phyloP scores from a whole-genome alignment of 768 basidiomycete species.

The Auricularia sp. region DNA sequence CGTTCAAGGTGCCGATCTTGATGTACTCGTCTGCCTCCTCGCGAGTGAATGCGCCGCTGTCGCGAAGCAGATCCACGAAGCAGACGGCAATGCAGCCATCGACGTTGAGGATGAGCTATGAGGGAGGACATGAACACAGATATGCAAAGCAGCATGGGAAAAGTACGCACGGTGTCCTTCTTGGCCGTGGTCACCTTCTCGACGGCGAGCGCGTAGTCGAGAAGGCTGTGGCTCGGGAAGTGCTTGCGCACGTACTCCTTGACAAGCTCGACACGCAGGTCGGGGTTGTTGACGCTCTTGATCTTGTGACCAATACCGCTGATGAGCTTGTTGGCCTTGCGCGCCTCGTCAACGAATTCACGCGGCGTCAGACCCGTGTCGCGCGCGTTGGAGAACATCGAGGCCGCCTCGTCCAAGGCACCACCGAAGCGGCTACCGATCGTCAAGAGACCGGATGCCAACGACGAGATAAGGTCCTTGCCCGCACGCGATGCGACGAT shows the following conservation, averaged over 20 bases:
- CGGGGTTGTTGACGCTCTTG: constrained; percentile 96
- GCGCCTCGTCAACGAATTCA: constrained; percentile 90
- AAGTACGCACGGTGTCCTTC: constrained; percentile 73
- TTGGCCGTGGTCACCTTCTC: constrained; percentile 97
- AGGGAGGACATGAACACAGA: neutral
- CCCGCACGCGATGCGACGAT: constrained; percentile 99
- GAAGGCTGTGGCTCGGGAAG: constrained; percentile 89
- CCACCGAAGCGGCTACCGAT: constrained; percentile 94
- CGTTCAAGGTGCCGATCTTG: constrained; percentile 92
- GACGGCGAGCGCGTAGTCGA: constrained; percentile 92
- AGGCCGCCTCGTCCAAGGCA: constrained; percentile 93
- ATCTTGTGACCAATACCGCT: constrained; percentile 99
- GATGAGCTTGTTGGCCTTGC: constrained; percentile 93
- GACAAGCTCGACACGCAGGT: constrained; percentile 83
- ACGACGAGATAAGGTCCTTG: constrained; percentile 94
- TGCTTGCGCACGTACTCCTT: constrained; percentile 93
- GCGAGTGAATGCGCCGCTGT: constrained; percentile 86
- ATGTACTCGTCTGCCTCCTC: constrained; percentile 98
- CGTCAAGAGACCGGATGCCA: constrained; percentile 91
- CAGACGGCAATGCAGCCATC: constrained; percentile 93
- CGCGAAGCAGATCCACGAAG: constrained; percentile 89
- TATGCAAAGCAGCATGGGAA: neutral
- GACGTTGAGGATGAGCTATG: constrained; percentile 85
- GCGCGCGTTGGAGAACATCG: constrained; percentile 88
- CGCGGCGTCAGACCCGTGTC: constrained; percentile 92